Evolutionary conservation across 768 basidiomycete genomes (phyloP).

Genomic region (Suillus spraguei): DNA sequence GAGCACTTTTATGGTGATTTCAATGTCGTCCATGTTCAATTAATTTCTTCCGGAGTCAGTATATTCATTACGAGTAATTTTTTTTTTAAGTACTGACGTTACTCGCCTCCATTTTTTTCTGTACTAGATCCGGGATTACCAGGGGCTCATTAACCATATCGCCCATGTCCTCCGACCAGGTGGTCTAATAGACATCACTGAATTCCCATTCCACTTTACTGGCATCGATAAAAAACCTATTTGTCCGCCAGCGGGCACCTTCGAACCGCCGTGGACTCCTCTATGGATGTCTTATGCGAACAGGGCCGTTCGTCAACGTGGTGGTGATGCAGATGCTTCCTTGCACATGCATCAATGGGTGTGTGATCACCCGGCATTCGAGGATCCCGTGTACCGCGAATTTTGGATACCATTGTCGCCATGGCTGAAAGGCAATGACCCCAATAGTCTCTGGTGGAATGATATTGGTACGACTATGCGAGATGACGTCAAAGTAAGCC

Average conservation of each 20-base stretch:
- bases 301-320: conserved; percentile 54
- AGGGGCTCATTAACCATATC: conserved; percentile 64
- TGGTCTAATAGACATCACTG: conserved; percentile 65
- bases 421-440: conserved; percentile 37
- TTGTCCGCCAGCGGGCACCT: conserved; percentile 41
- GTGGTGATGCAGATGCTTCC: conserved; percentile 67
- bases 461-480: conserved; percentile 48
- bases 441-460: conserved; percentile 37
- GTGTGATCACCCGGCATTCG: conserved; percentile 53
- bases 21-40: conserved; percentile 72
- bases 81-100: conserved; percentile 15
- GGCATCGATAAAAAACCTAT: conserved; percentile 50
- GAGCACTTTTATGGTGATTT: conserved; percentile 83
- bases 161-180: conserved; percentile 67
- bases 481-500: conserved; percentile 59
- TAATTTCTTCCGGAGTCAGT: conserved; percentile 74
- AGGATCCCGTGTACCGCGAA: conserved; percentile 57
- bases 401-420: conserved; percentile 67
- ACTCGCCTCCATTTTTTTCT: conserved; percentile 21
- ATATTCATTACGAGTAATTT: background rate
- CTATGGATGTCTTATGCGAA: conserved; percentile 62
- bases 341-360: conserved; percentile 58
- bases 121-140: conserved; percentile 68
- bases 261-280: conserved; percentile 58
- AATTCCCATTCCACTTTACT: conserved; percentile 72